Evolutionary conservation across 148 eudicot genomes (phyloP).

Genomic region (Rhododendron kiyosumense): DNA sequence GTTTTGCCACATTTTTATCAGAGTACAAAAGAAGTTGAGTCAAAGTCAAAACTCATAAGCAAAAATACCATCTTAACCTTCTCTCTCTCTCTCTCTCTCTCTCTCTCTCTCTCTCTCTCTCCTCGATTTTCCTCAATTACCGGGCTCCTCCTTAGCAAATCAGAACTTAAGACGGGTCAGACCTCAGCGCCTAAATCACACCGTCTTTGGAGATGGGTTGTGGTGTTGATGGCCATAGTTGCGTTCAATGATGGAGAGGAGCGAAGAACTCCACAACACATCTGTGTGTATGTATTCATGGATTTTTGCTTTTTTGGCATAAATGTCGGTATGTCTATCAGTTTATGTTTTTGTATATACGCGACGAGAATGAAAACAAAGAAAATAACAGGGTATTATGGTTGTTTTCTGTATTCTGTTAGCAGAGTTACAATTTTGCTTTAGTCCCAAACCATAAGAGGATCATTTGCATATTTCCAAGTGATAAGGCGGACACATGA

Average conservation of each 20-base stretch:
- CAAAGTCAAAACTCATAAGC: not conserved
- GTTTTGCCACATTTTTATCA: not conserved
- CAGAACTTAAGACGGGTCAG: not conserved
- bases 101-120: too few species aligned
- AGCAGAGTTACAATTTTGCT: too few species aligned
- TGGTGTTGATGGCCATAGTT: not conserved
- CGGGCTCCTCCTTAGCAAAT: too few species aligned
- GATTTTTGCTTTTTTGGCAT: not conserved
- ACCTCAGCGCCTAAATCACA: not conserved
- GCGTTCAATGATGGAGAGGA: too few species aligned
- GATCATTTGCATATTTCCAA: too few species aligned
- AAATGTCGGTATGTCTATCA: not conserved
- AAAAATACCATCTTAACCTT: not conserved
- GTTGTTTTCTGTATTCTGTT: too few species aligned
- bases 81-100: not conserved
- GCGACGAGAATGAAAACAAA: too few species aligned
- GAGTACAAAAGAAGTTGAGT: not conserved
- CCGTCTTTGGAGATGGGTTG: not conserved
- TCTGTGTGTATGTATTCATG: not conserved
- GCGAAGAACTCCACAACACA: not conserved
- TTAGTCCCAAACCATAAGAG: too few species aligned
- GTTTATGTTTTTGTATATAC: too few species aligned
- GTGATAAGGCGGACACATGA: too few species aligned
- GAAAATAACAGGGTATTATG: too few species aligned
- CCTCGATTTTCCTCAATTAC: too few species aligned